Base-by-base conservation (phyloP, 2,329 filamentous ascomycete species). In the Aphanoascus verrucosus region DNA sequence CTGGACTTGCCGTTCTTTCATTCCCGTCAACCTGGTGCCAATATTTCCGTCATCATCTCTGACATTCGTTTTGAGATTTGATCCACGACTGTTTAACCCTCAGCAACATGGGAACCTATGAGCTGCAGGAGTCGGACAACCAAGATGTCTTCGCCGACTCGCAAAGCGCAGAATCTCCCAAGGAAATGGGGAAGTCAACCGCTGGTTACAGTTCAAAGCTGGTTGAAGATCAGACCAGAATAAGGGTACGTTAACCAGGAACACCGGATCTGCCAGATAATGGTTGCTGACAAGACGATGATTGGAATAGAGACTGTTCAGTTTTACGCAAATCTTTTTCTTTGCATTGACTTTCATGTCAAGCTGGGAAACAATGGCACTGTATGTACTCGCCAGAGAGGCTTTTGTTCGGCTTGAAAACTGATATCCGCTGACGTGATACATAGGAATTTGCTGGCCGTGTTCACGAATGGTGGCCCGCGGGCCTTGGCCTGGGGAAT, bases 401-500 rank as follows among this genome's bases (percentile, higher is more conserved):
- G 1, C 41, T 4, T 43, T 9, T 28, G 9, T 15, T 12, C 35
- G 34, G 14, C 12, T 45, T n/a, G 15, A 50, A 32, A 5, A 20
- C 1, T 19, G 14, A 12, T 17, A 14, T 23, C 31, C 11, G 40
- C 42, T 51, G 42, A 42, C 23, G 14, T 9, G 6, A 14, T 28
- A 34, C 20, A 28, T 43, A 58, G 56, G 19, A 58, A 58, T 34
- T 41, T 55, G 43, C 42, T 72, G 1, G 74, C 74, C 32, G 72
- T 61, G 4, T 62, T 69, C 31, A 61, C 60, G 49, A 68, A 69
- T 50, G 67, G 67, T 14, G 67, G 66, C 7, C 65, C 66, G 38
- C 60, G 56, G 23, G 59, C 63, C 2, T 58, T 65, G 28, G 56
- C 64, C 28, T 69, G 65, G 61, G 65, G 65, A 52, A 62, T 63